These are phyloP conservation scores for Pseudozyma thailandica DNA, from an alignment of 1,284 basidiomycete genomes.

Conservation along the genomic window DNA sequence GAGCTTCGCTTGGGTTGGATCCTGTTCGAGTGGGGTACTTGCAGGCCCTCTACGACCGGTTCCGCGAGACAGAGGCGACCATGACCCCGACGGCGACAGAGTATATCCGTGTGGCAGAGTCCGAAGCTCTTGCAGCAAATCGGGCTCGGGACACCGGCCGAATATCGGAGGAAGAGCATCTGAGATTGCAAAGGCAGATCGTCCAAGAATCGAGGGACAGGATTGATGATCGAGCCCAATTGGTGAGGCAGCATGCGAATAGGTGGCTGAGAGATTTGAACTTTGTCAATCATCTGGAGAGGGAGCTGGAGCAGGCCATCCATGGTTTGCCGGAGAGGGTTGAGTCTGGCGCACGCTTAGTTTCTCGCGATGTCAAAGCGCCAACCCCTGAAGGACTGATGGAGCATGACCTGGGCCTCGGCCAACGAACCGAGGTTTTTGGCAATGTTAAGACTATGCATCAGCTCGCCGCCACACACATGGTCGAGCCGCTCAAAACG, in stretches of 20 bases:
- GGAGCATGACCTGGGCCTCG: too few relatives aligned
- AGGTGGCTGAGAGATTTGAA: background rate
- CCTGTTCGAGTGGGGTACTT: background rate
- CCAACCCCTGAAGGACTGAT: background rate
- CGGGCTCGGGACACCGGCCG: too few relatives aligned
- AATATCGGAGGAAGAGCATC: too few relatives aligned
- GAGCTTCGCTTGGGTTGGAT: background rate
- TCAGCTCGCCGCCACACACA: too few relatives aligned
- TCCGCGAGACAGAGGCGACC: background rate
- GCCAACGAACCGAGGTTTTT: too few relatives aligned
- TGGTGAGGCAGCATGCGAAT: background rate
- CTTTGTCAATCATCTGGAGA: slow-evolving; percentile 12
- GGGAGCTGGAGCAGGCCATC: slow-evolving; percentile 7
- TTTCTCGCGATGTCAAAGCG: slow-evolving; percentile 3
- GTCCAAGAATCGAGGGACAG: background rate
- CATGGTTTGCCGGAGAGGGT: background rate
- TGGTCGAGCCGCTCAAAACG: too few relatives aligned
- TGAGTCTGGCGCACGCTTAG: background rate
- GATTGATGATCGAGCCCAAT: background rate
- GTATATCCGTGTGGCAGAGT: background rate
- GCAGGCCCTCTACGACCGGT: background rate
- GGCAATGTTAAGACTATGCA: too few relatives aligned
- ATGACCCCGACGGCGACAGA: background rate
- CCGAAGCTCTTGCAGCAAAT: too few relatives aligned
- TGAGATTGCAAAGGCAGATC: too few relatives aligned